Evolutionary conservation across 495 filamentous ascomycete species (phyloP).

Genomic region (Hypoxylon fragiforme): DNA sequence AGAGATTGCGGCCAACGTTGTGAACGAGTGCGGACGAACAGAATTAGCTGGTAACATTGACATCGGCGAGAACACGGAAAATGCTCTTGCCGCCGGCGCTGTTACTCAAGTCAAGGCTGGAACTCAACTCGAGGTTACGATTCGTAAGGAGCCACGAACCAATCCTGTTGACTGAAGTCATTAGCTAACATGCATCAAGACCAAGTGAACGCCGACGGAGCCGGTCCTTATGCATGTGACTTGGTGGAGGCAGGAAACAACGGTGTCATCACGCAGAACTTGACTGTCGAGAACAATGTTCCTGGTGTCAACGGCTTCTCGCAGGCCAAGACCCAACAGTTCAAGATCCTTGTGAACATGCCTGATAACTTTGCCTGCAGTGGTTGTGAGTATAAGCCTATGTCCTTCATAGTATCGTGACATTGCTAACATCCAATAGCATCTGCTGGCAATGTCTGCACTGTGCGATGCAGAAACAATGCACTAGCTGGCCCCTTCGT

Average conservation of each 20-base stretch:
- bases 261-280: conserved; percentile 45
- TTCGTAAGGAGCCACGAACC: conserved; percentile 39
- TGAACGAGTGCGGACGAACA: conserved; percentile 55
- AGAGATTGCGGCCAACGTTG: conserved; percentile 49
- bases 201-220: conserved; percentile 60
- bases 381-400: conserved; percentile 40
- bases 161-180: too few relatives aligned
- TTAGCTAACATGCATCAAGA: not conserved
- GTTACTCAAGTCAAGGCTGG: conserved; percentile 51
- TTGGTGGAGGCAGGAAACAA: conserved; percentile 50
- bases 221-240: conserved; percentile 57
- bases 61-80: conserved; percentile 56
- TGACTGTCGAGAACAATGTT: conserved; percentile 50
- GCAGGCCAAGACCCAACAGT: conserved; percentile 49
- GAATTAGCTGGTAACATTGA: conserved; percentile 58
- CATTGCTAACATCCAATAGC: conserved; percentile 26
- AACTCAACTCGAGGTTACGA: conserved; percentile 44
- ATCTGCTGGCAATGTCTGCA: conserved; percentile 57
- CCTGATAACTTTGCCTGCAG: conserved; percentile 44
- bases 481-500: conserved; percentile 60
- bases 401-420: not conserved
- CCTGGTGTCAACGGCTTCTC: conserved; percentile 52
- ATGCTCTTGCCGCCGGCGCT: conserved; percentile 45
- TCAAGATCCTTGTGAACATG: conserved; percentile 52
- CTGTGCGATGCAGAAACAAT: conserved; percentile 58